Evolutionary conservation across 2,329 filamentous ascomycete species (phyloP), one percentile per base, ranked within the genome.

Genomic region (Chaetomiaceae sp.): DNA sequence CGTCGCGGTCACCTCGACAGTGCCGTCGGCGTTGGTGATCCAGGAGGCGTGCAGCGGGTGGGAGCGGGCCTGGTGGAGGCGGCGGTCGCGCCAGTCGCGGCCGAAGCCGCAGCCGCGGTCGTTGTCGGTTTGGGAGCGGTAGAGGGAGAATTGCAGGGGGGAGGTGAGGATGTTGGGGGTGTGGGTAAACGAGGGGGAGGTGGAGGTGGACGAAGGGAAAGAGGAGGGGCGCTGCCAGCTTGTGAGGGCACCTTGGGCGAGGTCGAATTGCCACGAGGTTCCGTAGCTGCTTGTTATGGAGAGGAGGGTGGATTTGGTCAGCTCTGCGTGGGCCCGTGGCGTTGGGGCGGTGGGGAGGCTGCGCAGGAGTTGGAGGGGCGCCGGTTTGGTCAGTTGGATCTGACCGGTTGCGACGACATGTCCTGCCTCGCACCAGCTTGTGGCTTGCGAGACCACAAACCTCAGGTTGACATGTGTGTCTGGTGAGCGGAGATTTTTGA

Each of bases 71-170:
- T 74, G 68, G 55, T 76, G 68, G 0, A 77, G 56, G 3, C 68
- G 65, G 6, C 63, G 57, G 15, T 70, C 67, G 10, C 68, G 62
- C 81, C 82, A 86, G 50, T 81, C 71, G 42, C 69, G 65, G 1
- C 78, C 80, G 52, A 78, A 76, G 14, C 68, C 64, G 6, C 68
- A 67, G 0, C 74, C 74, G 4, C 70, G 68, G 58, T 86, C 82
- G 58, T 85, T 85, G 63, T 85, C 79, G 0, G 81, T 85, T 30
- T 75, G 69, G 0, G 83, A 76, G 32, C 82, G 79, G 67, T 81
- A 84, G 59, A 86, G 76, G 51, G 72, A 70, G 33, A 82, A 67
- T 2, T 63, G 53, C 2, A 73, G 56, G 1, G 73, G 70, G 24
- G 68, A 58, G 4, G 68, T 69, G 39, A 78, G 65, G 22, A 75